Percentiles rank a stretch among this genome's conserved stretches.
Conservation (phyloP, 805 yeast species). For the Ogataea paraovalis region DNA sequence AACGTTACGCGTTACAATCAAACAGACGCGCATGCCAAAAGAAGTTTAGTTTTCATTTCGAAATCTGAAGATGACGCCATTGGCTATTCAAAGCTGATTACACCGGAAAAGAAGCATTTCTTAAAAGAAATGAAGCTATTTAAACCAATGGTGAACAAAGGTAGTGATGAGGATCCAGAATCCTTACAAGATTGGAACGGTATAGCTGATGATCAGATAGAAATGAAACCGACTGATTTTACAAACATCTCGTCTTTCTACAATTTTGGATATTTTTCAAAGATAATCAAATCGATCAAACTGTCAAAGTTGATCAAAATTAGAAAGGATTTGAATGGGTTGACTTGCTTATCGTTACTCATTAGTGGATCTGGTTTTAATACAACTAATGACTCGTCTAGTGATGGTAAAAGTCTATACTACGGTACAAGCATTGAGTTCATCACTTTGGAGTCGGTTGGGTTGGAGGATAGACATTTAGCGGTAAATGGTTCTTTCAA, state of each 20-base stretch:
- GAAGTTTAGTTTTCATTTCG: conserved; percentile 55
- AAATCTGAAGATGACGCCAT: conserved; percentile 53
- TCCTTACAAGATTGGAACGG: conserved; percentile 4
- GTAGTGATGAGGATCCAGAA: conserved; percentile 7
- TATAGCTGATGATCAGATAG: not conserved
- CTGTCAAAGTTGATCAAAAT: conserved; percentile 51
- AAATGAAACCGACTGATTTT: conserved; percentile 18
- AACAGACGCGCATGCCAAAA: no score
- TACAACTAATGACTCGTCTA: conserved; percentile 3
- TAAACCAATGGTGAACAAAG: conserved; percentile 13
- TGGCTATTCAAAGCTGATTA: conserved; percentile 62
- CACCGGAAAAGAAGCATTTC: conserved; percentile 60
- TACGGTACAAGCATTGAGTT: conserved; percentile 31
- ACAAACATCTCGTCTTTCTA: conserved; percentile 42
- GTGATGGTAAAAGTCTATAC: conserved; percentile 14
- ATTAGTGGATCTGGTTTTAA: conserved; percentile 17
- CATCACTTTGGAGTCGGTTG: conserved; percentile 26
- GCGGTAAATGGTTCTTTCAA: not conserved
- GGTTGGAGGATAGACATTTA: conserved; percentile 18
- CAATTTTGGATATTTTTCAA: conserved; percentile 45
- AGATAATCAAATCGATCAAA: conserved; percentile 44
- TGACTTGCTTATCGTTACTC: conserved; percentile 28
- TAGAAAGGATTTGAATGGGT: conserved; percentile 49
- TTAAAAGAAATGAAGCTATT: conserved; percentile 55
- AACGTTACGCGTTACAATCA: no score